These are phyloP conservation scores for Termitomyces sp. DNA, from an alignment of 768 basidiomycete genomes.

Conservation along the genomic window DNA sequence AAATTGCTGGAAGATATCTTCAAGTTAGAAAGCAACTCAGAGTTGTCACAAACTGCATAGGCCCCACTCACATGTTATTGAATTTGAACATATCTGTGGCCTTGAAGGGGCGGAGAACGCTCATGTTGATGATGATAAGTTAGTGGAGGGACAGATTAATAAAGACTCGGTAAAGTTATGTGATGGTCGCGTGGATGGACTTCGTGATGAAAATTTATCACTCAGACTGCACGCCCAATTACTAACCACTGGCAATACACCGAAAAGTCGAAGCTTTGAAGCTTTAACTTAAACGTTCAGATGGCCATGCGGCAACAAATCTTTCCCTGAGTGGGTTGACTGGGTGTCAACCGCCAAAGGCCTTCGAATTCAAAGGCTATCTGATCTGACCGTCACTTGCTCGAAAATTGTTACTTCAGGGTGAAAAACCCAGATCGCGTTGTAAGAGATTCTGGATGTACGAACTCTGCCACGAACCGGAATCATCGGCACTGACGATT, in stretches of 20 bases:
- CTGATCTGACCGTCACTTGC: neutral
- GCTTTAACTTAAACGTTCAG: neutral
- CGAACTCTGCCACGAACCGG: no score
- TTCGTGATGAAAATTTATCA: neutral
- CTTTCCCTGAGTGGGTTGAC: neutral
- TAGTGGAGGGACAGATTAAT: no score
- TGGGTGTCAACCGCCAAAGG: no score
- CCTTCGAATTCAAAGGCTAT: neutral
- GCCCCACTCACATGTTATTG: slow-evolving; percentile 73
- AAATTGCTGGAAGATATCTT: slow-evolving; percentile 59
- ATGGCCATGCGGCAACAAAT: neutral
- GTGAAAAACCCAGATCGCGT: neutral
- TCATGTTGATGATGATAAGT: slow-evolving; percentile 49
- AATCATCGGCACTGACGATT: no score
- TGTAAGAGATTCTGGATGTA: neutral
- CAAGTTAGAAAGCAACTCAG: neutral
- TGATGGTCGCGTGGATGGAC: neutral
- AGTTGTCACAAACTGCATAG: neutral
- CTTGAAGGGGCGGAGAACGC: slow-evolving; percentile 79
- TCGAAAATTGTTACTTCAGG: no score
- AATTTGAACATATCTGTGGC: slow-evolving; percentile 91
- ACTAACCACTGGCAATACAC: neutral
- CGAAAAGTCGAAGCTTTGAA: neutral
- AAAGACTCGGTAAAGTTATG: neutral
- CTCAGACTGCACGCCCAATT: neutral